These are phyloP conservation scores for Mycena vitilis DNA, from an alignment of 768 basidiomycete genomes.

Conservation along the genomic window DNA sequence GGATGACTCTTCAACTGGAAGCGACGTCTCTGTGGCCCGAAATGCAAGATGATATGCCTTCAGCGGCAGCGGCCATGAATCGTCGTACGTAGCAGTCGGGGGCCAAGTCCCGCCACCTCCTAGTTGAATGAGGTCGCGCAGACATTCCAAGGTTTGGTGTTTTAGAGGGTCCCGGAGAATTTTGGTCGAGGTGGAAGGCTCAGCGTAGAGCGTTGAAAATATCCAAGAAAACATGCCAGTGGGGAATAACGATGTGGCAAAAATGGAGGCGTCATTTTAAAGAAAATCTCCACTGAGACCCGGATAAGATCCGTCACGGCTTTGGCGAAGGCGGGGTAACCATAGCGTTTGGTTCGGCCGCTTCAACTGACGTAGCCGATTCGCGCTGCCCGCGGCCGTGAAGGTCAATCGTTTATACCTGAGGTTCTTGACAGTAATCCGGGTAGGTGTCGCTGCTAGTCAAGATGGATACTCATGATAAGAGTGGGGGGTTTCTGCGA, in stretches of 20 bases:
- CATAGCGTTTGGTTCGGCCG: no score
- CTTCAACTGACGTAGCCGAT: no score
- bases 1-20: conserved; percentile 25
- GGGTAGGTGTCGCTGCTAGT: no score
- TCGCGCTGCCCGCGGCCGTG: no score
- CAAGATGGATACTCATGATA: no score
- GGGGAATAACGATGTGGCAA: background rate
- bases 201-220: background rate
- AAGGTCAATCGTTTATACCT: no score
- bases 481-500: no score
- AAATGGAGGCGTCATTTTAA: background rate
- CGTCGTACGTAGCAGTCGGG: conserved; percentile 20
- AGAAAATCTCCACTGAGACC: background rate
- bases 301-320: conserved; percentile 1
- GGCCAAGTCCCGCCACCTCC: conserved; percentile 29
- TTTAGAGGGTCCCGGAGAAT: conserved; percentile 7
- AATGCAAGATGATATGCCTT: conserved; percentile 14
- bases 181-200: background rate
- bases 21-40: conserved; percentile 2
- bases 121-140: conserved; percentile 15
- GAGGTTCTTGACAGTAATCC: no score
- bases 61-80: conserved; percentile 17
- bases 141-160: conserved; percentile 2
- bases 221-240: conserved; percentile 18
- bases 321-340: no score